Evolutionary conservation across 169 alveolate genomes (phyloP).

Genomic region (Eimeria tenella): DNA sequence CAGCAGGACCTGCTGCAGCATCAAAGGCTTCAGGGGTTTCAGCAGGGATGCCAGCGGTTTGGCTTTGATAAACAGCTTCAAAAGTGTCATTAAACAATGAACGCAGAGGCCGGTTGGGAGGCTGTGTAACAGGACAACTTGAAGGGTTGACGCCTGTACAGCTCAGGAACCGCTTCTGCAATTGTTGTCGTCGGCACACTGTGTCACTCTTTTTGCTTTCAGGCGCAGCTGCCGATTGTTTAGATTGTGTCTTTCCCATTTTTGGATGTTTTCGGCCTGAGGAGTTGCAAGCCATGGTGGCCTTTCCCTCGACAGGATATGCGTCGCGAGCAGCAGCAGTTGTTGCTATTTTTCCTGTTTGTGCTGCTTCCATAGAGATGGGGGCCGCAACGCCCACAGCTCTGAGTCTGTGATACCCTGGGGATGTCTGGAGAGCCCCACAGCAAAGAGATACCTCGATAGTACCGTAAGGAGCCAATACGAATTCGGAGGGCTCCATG

Average conservation of each 20-base stretch:
- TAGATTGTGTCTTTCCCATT: not conserved
- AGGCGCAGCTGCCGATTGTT: not conserved
- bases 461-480: slow-evolving; percentile 21
- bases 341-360: not conserved
- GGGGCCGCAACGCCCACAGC: slow-evolving; percentile 23
- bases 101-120: too few species aligned
- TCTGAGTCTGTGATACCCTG: slow-evolving; percentile 13
- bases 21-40: not conserved
- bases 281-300: not conserved
- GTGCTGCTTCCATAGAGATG: not conserved
- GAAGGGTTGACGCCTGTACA: too few species aligned
- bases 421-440: not conserved
- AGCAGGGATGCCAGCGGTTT: not conserved
- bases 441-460: slow-evolving; percentile 5
- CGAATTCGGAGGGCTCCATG: not conserved
- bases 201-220: not conserved
- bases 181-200: too few species aligned
- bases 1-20: slow-evolving; percentile 18
- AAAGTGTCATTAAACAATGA: too few species aligned
- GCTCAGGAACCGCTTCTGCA: too few species aligned
- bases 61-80: too few species aligned
- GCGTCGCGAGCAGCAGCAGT: slow-evolving; percentile 1
- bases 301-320: not conserved
- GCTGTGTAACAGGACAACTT: too few species aligned
- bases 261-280: not conserved